Conservation (phyloP, 2,329 filamentous ascomycete species). For the Ophiostoma populinum region DNA sequence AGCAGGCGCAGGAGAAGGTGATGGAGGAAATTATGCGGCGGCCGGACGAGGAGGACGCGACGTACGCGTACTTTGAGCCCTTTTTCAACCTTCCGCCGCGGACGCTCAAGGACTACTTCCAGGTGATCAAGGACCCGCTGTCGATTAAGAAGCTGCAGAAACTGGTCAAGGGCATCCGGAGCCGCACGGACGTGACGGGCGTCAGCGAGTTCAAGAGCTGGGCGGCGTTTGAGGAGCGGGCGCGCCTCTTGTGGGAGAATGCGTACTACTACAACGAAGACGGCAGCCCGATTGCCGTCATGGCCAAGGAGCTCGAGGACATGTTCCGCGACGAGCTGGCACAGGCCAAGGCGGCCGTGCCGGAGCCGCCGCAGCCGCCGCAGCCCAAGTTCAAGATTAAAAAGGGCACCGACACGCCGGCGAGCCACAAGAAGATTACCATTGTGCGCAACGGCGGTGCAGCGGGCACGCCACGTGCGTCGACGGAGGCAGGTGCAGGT, state of each 20-base stretch:
- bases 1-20: slow-evolving; percentile 75
- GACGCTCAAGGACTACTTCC: slow-evolving; percentile 69
- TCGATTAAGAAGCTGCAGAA: slow-evolving; percentile 66
- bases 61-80: slow-evolving; percentile 52
- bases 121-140: slow-evolving; percentile 63
- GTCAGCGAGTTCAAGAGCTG: slow-evolving; percentile 61
- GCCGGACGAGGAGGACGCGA: slow-evolving; percentile 47
- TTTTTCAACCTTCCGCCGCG: slow-evolving; percentile 67
- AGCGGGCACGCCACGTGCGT: too few relatives aligned
- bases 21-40: slow-evolving; percentile 56
- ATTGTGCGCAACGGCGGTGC: slow-evolving; percentile 35
- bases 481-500: too few relatives aligned
- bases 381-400: slow-evolving; percentile 64
- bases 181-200: slow-evolving; percentile 46
- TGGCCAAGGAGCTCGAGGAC: slow-evolving; percentile 57
- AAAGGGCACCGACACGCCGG: slow-evolving; percentile 33
- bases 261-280: slow-evolving; percentile 85
- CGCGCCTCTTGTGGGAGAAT: slow-evolving; percentile 73
- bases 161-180: slow-evolving; percentile 54
- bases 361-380: slow-evolving; percentile 49
- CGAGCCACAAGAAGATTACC: slow-evolving; percentile 46
- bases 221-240: slow-evolving; percentile 64
- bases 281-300: slow-evolving; percentile 63
- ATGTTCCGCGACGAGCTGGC: slow-evolving; percentile 50
- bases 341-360: slow-evolving; percentile 54